These are phyloP conservation scores for Phytophthora parvispora DNA, from an alignment of 352 stramenopile genomes.

Conservation along the genomic window DNA sequence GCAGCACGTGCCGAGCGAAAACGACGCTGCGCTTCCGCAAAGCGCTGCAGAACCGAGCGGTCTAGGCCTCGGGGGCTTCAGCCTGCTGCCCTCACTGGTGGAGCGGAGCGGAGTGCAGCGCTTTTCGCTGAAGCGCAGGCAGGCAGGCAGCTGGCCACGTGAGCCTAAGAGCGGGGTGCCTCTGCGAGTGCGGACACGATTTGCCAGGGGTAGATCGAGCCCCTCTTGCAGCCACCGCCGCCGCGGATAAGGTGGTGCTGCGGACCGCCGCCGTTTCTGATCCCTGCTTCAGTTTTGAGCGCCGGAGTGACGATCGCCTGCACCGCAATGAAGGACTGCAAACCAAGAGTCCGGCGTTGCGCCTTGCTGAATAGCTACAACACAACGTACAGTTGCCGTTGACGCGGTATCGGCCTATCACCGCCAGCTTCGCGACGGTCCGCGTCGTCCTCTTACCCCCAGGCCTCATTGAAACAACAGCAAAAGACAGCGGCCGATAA, in stretches of 20 bases:
- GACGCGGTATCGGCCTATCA: not conserved
- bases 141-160: not conserved
- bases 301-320: not conserved
- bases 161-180: not conserved
- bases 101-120: too few relatives aligned
- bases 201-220: conserved; percentile 6
- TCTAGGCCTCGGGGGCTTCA: too few relatives aligned
- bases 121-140: not conserved
- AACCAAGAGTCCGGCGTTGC: conserved; percentile 4
- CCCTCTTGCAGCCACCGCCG: too few relatives aligned
- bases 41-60: conserved; percentile 2
- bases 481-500: too few relatives aligned
- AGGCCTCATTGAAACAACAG: too few relatives aligned
- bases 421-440: not conserved
- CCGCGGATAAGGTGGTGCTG: conserved; percentile 5
- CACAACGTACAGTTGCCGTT: too few relatives aligned
- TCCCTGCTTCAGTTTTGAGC: conserved; percentile 24
- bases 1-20: conserved; percentile 33
- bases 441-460: not conserved
- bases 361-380: conserved; percentile 6
- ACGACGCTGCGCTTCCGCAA: conserved; percentile 21
- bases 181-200: conserved; percentile 7
- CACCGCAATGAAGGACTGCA: not conserved
- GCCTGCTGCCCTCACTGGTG: too few relatives aligned
- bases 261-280: conserved; percentile 11